Conservation (phyloP, 768 basidiomycete species). For the Boletus sp. region DNA sequence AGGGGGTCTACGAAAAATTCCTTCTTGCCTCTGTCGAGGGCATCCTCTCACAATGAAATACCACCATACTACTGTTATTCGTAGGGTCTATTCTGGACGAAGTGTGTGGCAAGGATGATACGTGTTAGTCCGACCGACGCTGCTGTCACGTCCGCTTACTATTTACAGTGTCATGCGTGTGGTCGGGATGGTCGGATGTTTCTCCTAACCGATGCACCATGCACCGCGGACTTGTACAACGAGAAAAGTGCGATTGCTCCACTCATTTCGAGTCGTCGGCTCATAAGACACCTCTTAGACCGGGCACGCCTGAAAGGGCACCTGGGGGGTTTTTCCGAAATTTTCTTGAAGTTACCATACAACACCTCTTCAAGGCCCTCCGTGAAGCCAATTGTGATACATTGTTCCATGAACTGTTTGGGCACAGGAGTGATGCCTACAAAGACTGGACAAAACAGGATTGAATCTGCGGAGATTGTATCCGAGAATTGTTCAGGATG, state of each 20-base stretch:
- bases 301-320: constrained; percentile 9
- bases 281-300: constrained; percentile 1
- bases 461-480: constrained; percentile 8
- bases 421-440: not conserved
- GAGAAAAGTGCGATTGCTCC: constrained; percentile 6
- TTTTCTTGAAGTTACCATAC: not conserved
- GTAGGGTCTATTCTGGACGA: constrained; percentile 18
- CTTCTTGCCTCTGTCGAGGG: not conserved
- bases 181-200: not conserved
- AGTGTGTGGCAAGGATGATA: constrained; percentile 4
- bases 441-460: constrained; percentile 7
- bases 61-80: not conserved
- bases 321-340: not conserved
- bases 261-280: not conserved
- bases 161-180: constrained; percentile 8
- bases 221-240: constrained; percentile 11
- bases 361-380: constrained; percentile 8
- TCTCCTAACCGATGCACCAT: not conserved
- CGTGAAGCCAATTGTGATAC: not conserved
- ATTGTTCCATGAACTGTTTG: constrained; percentile 10
- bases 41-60: constrained; percentile 6
- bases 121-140: not conserved
- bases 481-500: constrained; percentile 2
- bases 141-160: not conserved
- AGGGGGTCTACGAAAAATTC: constrained; percentile 1